Base-by-base conservation (phyloP, 1,139 yeast species). In the Pneumocystis carinii region DNA sequence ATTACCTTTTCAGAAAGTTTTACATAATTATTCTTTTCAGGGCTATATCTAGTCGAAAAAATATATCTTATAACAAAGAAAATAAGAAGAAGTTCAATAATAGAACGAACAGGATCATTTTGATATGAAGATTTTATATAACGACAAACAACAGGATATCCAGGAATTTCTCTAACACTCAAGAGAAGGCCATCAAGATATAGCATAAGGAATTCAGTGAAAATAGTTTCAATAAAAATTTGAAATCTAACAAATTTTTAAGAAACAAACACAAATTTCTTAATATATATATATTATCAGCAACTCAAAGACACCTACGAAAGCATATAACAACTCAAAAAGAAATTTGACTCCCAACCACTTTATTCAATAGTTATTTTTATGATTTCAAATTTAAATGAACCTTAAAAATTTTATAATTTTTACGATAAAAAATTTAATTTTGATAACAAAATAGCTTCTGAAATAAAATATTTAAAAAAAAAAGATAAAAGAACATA, bases 41-140 rank as follows among this genome's bases (percentile, higher is more conserved):
- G 86, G 68, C 90, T 85, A 72, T 86, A 86, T 74, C 88, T 88
- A 39, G 92, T 83, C 24, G 94, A 76, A 64, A 90, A 77, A 71
- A 90, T 90, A 75, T 92, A 92, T 68, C 87, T 81, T 65, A 90
- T 77, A 7, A 96, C 97, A 74, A 90, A 87, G n/a, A 90, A 72
- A 61, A 90, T 81, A 68, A 92, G 78, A 24, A 85, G 79, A 62
- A 87, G 75, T 75, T 92, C 99, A 66, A 92, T 79, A 17, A 89
- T 72, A 1, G 97, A 87, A 70, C 98, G 82, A 66, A 89, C 80
- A 1, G 99, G 99, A 74, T 92, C 99, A 75, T 92, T 83, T 72
- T 89, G 90, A 73, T 90, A 90, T 3, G 97, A 89, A n/a, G 90
- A 85, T 69, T 81, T 81, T 70, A 92, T 85, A 74, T 92, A 92